Evolutionary conservation across 1,139 yeast genomes (phyloP).

Genomic region (Ashbya aceris): DNA sequence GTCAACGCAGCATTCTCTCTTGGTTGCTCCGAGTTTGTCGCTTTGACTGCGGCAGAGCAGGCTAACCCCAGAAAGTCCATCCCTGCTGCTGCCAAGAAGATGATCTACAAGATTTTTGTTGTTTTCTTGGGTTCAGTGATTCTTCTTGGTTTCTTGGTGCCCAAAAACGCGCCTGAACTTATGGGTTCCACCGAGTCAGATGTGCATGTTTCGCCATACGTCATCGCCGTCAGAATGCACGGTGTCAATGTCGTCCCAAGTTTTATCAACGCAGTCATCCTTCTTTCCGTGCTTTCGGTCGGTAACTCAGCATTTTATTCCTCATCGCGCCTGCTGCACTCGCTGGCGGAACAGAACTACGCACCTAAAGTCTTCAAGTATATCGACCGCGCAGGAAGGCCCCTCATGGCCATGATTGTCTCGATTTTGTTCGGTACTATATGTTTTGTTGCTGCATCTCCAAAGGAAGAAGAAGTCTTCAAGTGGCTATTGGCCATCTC

Average conservation of each 20-base stretch:
- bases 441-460: constrained; percentile 47
- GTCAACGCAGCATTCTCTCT: constrained; percentile 83
- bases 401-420: constrained; percentile 41
- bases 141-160: constrained; percentile 60
- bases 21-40: constrained; percentile 77
- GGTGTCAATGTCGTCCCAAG: constrained; percentile 64
- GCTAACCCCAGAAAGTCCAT: constrained; percentile 65
- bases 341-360: constrained; percentile 48
- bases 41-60: constrained; percentile 86
- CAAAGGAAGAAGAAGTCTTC: constrained; percentile 43
- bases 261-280: constrained; percentile 40
- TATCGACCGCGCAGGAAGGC: constrained; percentile 54
- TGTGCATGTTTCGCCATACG: constrained; percentile 63
- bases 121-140: constrained; percentile 53
- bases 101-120: constrained; percentile 61
- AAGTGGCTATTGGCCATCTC: constrained; percentile 54
- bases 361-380: constrained; percentile 49
- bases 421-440: constrained; percentile 44
- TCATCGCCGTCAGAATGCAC: constrained; percentile 58
- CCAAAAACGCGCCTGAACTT: constrained; percentile 42
- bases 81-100: constrained; percentile 69
- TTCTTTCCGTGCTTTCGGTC: constrained; percentile 41
- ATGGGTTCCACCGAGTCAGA: constrained; percentile 39
- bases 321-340: constrained; percentile 48
- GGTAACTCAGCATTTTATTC: constrained; percentile 49